Percentiles rank a stretch among this genome's conserved stretches.
Evolutionary conservation across 2,329 filamentous ascomycete species (phyloP).

Genomic region (Alternaria metachromatica): DNA sequence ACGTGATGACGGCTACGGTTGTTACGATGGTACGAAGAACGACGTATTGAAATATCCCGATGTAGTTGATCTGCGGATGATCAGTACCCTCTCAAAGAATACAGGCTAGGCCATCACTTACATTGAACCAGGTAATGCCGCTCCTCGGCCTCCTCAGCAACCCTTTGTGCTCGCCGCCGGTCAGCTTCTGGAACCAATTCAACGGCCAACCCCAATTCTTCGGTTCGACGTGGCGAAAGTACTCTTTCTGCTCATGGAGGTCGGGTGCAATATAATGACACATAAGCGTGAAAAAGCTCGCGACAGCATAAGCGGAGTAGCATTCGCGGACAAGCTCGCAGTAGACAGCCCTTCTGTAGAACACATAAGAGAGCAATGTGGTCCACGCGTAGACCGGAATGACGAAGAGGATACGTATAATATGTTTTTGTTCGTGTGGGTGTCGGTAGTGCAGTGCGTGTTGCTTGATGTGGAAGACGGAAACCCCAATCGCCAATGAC

Average conservation of each 20-base stretch:
- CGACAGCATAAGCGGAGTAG: slow-evolving; percentile 88
- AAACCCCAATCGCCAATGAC: slow-evolving; percentile 58
- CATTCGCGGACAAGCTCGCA: slow-evolving; percentile 82
- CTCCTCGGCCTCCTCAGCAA: slow-evolving; percentile 77
- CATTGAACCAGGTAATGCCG: slow-evolving; percentile 89
- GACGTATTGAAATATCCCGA: slow-evolving; percentile 85
- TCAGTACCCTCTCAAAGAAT: slow-evolving; percentile 23
- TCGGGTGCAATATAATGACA: slow-evolving; percentile 81
- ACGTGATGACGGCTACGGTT: slow-evolving; percentile 74
- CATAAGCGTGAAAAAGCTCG: slow-evolving; percentile 82
- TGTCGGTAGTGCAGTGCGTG: slow-evolving; percentile 67
- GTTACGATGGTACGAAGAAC: slow-evolving; percentile 82
- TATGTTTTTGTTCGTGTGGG: slow-evolving; percentile 68
- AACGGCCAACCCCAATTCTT: slow-evolving; percentile 79
- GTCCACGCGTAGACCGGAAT: slow-evolving; percentile 80
- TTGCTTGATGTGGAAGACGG: slow-evolving; percentile 61
- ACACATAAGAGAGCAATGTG: slow-evolving; percentile 74
- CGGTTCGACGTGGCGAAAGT: slow-evolving; percentile 72
- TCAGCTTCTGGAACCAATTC: slow-evolving; percentile 72
- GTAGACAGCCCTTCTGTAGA: slow-evolving; percentile 80
- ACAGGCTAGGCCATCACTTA: slow-evolving; percentile 36
- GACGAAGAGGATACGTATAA: slow-evolving; percentile 89
- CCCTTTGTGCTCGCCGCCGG: slow-evolving; percentile 69
- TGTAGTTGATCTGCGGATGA: slow-evolving; percentile 70
- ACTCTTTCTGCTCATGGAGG: slow-evolving; percentile 81